Base-by-base conservation (phyloP, 192 early-diverging fungal species). In the Mortierella alpina region DNA sequence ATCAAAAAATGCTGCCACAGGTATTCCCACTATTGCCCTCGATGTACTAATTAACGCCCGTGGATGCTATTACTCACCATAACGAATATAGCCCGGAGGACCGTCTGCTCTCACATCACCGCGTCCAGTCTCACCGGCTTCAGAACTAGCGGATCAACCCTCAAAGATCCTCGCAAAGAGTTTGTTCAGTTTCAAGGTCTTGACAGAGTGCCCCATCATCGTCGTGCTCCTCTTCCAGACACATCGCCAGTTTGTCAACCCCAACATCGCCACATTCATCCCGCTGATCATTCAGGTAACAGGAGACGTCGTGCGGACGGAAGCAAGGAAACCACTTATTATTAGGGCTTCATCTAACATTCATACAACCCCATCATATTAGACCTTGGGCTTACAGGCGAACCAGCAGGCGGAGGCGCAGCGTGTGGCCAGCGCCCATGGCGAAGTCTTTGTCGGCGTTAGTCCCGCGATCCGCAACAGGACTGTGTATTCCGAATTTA, bases 151-250 rank as follows among this genome's bases (percentile, higher is more conserved):
- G 68, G 59, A 85, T 52, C 59, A 83, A 9, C 83, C 84, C 54
- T 86, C 86, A 59, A 93, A 93, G 65, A 86, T 88, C 18, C 87
- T 99, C 6, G 89, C 86, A 22, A 89, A 83, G 67, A 94, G 93
- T 71, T 82, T 94, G 73, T 88, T 86, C 52, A 96, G 95, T 71
- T 99, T 99, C 89, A 99, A 99, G 83, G 97, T 99, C 18, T 76
- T 99, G 71, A 97, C 95, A 6, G 98, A 99, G 72, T 97, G 97
- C 70, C 98, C 98, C 6, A 97, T 99, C 23, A 99, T 99, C 59
- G 95, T 99, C 23, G 98, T 98, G 1, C 85, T 98, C 20, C 84
- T 99, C 22, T 96, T 99, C 69, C 95, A 98, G 85, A 89, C 97
- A 1, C 92, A 96, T 85, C 90, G 93, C 15, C 88, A 91, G 46